phyloP scores from a whole-genome alignment of 2,329 filamentous ascomycete species.

The Colletotrichum orchidophilum region DNA sequence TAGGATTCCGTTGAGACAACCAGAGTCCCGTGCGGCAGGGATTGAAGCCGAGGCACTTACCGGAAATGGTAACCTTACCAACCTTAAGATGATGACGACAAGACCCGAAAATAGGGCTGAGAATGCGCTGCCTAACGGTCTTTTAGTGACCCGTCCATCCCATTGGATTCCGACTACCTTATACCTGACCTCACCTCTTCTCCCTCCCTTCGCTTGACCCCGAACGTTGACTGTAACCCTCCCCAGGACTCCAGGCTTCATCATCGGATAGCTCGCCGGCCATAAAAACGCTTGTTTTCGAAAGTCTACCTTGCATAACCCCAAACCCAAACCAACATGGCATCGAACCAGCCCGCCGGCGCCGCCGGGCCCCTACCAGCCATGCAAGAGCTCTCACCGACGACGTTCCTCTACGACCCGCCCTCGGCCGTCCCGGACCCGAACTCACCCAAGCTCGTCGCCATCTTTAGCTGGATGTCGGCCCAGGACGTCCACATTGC shows the following conservation, averaged over 20 bases:
- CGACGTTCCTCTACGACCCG: conserved; percentile 48
- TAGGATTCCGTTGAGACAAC: not conserved
- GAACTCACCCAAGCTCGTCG: conserved; percentile 54
- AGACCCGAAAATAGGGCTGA: conserved; percentile 18
- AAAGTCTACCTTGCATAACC: not conserved
- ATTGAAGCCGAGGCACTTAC: conserved; percentile 13
- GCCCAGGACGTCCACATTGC: conserved; percentile 59
- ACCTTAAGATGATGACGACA: conserved; percentile 15
- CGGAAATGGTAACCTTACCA: conserved; percentile 13
- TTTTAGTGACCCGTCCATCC: conserved; percentile 25
- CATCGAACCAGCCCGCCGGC: conserved; percentile 36
- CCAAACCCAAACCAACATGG: conserved; percentile 37
- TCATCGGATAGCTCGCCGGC: not conserved
- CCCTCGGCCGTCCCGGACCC: conserved; percentile 11
- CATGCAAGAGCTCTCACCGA: conserved; percentile 50
- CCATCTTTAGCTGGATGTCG: conserved; percentile 61
- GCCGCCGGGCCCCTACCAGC: conserved; percentile 41
- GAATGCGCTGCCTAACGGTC: not conserved
- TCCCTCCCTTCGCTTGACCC: not conserved
- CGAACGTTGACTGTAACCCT: not conserved
- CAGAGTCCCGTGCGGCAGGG: not conserved
- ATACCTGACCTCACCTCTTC: conserved; percentile 7
- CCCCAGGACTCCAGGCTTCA: not conserved
- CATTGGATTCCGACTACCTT: conserved; percentile 7
- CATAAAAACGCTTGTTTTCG: not conserved